phyloP scores from a whole-genome alignment of 495 filamentous ascomycete genomes.

The Penicillium manginii region DNA sequence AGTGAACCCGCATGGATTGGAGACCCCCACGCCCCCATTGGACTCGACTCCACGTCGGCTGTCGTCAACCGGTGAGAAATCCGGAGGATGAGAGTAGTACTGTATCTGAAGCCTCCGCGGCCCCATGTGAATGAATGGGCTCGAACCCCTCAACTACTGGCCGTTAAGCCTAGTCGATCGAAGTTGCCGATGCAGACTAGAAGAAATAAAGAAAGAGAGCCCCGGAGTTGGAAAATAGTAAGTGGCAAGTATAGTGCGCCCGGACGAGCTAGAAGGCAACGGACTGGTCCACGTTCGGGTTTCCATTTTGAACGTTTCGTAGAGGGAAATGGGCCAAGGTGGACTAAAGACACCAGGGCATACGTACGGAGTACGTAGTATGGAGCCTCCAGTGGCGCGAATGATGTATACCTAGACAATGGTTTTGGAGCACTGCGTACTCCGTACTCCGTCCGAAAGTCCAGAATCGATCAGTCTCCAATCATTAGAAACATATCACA shows the following conservation, averaged over 20 bases:
- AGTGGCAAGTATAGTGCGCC: slow-evolving; percentile 3
- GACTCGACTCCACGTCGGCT: slow-evolving; percentile 1
- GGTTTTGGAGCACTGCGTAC: not conserved
- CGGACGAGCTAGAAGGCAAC: not conserved
- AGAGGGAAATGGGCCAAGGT: not conserved
- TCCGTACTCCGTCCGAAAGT: not conserved
- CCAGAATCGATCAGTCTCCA: not conserved
- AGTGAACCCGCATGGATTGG: not conserved
- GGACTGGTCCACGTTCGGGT: slow-evolving; percentile 2
- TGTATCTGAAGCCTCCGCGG: slow-evolving; percentile 18
- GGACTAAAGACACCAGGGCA: too few species aligned
- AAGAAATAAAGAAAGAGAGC: not conserved
- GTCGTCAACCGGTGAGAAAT: not conserved
- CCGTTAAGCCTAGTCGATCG: slow-evolving; percentile 12
- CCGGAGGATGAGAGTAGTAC: not conserved
- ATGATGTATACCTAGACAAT: not conserved
- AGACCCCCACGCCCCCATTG: not conserved
- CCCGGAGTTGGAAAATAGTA: not conserved
- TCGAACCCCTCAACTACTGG: slow-evolving; percentile 5
- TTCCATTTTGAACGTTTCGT: not conserved
- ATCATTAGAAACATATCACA: not conserved
- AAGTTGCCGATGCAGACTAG: not conserved
- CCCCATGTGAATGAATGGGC: slow-evolving; percentile 12
- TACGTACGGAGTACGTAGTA: too few species aligned
- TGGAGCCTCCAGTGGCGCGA: too few species aligned